Conservation (phyloP, 78 protist species). For the Andalucia godoyi region DNA sequence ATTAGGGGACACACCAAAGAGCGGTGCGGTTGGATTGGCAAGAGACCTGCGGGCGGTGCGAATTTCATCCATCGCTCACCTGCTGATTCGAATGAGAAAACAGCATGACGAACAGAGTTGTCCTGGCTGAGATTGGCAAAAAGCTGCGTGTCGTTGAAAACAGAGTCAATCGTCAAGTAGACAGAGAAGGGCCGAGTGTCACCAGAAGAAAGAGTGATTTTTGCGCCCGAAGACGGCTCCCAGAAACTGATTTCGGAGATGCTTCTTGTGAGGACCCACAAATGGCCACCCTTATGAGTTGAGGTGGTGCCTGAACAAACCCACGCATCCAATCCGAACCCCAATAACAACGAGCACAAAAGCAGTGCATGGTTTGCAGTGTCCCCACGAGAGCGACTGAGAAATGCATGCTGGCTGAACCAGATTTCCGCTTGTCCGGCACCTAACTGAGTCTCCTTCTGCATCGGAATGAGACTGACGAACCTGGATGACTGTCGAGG, state of each 20-base stretch:
- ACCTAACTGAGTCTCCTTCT: not conserved
- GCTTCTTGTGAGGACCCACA: constrained; percentile 18
- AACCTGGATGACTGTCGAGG: constrained; percentile 25
- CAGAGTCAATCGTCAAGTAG: constrained; percentile 7
- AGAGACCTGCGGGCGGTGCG: too few relatives aligned
- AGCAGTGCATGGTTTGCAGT: constrained; percentile 16
- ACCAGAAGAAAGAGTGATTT: too few relatives aligned
- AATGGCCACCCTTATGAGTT: not conserved
- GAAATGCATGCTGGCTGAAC: not conserved
- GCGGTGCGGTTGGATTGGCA: not conserved
- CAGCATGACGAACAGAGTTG: too few relatives aligned
- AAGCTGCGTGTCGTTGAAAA: constrained; percentile 2
- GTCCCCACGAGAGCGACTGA: not conserved
- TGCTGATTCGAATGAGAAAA: too few relatives aligned
- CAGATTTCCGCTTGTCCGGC: too few relatives aligned
- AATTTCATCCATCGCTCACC: too few relatives aligned
- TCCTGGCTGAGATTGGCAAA: constrained; percentile 17
- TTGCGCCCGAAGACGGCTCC: constrained; percentile 12
- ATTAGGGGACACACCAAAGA: too few relatives aligned
- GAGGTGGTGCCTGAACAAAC: not conserved
- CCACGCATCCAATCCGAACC: constrained; percentile 38
- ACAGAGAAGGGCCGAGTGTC: too few relatives aligned
- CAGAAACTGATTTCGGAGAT: not conserved
- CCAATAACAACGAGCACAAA: constrained; percentile 29
- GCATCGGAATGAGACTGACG: constrained; percentile 12